phyloP scores from a whole-genome alignment of 208 protist species.

The Crithidia brevicula region DNA sequence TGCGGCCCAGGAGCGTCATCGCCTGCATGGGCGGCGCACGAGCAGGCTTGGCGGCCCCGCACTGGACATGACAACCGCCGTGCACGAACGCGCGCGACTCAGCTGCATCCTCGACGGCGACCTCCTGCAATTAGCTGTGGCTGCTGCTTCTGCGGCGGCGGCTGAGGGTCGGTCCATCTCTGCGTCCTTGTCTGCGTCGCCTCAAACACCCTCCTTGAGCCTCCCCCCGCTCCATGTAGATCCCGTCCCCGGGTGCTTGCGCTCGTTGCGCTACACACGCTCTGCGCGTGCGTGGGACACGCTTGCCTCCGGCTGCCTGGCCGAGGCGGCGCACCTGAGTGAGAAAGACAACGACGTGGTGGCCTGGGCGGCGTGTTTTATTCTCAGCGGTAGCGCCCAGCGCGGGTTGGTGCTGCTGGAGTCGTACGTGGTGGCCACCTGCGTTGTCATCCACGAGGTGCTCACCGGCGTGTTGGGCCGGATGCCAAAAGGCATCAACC shows the following conservation, averaged over 20 bases:
- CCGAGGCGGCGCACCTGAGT: constrained; percentile 50
- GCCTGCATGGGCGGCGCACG: neutral
- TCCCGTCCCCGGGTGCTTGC: constrained; percentile 17
- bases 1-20: neutral
- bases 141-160: neutral
- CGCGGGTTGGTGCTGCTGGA: constrained; percentile 58
- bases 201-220: neutral
- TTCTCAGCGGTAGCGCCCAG: constrained; percentile 44
- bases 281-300: constrained; percentile 46
- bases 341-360: constrained; percentile 60
- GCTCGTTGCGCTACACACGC: constrained; percentile 21
- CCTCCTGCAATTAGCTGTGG: neutral
- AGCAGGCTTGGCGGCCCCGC: neutral
- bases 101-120: constrained; percentile 7
- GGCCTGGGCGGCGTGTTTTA: constrained; percentile 52
- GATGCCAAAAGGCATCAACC: constrained; percentile 4
- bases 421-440: constrained; percentile 65
- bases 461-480: neutral
- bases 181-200: neutral
- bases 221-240: constrained; percentile 11
- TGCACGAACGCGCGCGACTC: constrained; percentile 4
- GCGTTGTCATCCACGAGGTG: constrained; percentile 42
- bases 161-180: neutral
- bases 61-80: constrained; percentile 6
- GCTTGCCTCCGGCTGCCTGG: constrained; percentile 51